A percentile compares a stretch with the other conserved stretches of the same genome.
These are phyloP conservation scores for Suillus luteus DNA, from an alignment of 768 basidiomycete genomes.

Conservation along the genomic window DNA sequence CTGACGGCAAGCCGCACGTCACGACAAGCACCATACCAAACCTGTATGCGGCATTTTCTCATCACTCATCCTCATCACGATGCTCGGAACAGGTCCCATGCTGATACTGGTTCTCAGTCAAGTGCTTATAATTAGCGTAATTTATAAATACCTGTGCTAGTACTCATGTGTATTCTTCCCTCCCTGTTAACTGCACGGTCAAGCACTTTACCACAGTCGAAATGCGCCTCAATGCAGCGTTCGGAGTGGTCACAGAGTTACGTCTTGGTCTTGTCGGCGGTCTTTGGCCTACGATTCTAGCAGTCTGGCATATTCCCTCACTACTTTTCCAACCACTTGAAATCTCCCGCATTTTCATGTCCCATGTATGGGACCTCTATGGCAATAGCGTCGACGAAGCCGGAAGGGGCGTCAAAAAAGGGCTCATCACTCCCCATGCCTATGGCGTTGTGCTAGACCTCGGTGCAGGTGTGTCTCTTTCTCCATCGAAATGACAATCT, in stretches of 20 bases:
- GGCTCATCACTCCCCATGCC: constrained; percentile 56
- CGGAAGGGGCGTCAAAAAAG: constrained; percentile 41
- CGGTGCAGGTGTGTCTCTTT: constrained; percentile 54
- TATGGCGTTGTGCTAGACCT: constrained; percentile 65
- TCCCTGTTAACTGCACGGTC: background rate
- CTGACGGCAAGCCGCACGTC: background rate
- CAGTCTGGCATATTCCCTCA: constrained; percentile 41
- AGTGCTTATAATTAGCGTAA: background rate
- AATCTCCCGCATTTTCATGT: constrained; percentile 59
- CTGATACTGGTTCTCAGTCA: background rate
- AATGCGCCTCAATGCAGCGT: background rate
- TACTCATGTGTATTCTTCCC: background rate
- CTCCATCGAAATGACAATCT: background rate
- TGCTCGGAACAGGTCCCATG: background rate
- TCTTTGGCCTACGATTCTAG: constrained; percentile 48
- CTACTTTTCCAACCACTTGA: constrained; percentile 46
- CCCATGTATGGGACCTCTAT: constrained; percentile 55
- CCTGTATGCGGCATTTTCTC: background rate
- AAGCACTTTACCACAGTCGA: background rate
- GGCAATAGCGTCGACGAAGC: constrained; percentile 49
- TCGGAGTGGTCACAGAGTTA: constrained; percentile 37
- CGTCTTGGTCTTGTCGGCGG: constrained; percentile 38
- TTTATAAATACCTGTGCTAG: background rate
- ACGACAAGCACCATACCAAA: background rate
- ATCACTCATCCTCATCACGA: background rate